Percentiles rank a stretch among this genome's conserved stretches.
Evolutionary conservation across 1,139 yeast species (phyloP).

Genomic region (Pichia sp.): DNA sequence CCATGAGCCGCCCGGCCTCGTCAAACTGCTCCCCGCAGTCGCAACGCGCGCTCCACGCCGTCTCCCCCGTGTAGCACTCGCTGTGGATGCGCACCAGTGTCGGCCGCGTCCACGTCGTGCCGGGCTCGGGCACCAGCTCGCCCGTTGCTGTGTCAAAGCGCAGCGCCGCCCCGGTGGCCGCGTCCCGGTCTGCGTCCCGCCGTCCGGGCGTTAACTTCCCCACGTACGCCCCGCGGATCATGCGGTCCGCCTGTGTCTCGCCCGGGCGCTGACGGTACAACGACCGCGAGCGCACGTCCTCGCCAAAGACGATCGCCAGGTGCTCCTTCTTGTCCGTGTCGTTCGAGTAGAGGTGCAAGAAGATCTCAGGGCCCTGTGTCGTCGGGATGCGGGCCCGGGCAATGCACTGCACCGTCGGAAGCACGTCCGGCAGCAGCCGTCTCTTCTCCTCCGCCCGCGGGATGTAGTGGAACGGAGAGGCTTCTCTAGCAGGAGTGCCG

Average conservation of each 20-base stretch:
- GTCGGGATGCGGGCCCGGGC: conserved; percentile 94
- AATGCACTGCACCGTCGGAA: conserved; percentile 80
- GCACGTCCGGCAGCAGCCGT: conserved; percentile 33
- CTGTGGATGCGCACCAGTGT: conserved; percentile 79
- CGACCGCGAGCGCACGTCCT: conserved; percentile 73
- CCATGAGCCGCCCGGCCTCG: conserved; percentile 94
- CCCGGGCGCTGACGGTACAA: conserved; percentile 52
- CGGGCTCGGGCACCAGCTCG: conserved; percentile 41
- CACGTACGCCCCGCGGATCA: conserved; percentile 95
- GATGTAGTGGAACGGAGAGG: conserved; percentile 11
- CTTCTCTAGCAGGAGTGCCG: neutral
- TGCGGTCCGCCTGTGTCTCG: conserved; percentile 87
- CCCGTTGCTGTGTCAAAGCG: conserved; percentile 46
- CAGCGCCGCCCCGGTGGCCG: conserved; percentile 37
- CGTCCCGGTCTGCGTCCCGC: conserved; percentile 59
- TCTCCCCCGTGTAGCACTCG: conserved; percentile 98
- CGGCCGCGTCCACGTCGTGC: conserved; percentile 18
- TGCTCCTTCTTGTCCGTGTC: conserved; percentile 89
- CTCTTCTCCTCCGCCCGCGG: conserved; percentile 28
- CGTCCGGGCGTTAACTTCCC: conserved; percentile 90
- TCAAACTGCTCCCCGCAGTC: conserved; percentile 99
- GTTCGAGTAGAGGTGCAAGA: conserved; percentile 82
- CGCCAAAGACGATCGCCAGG: conserved; percentile 95
- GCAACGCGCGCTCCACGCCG: conserved; percentile 98
- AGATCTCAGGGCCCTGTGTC: conserved; percentile 89